These are phyloP conservation scores for Delitschia confertaspora DNA, from an alignment of 495 filamentous ascomycete genomes.

Conservation along the genomic window DNA sequence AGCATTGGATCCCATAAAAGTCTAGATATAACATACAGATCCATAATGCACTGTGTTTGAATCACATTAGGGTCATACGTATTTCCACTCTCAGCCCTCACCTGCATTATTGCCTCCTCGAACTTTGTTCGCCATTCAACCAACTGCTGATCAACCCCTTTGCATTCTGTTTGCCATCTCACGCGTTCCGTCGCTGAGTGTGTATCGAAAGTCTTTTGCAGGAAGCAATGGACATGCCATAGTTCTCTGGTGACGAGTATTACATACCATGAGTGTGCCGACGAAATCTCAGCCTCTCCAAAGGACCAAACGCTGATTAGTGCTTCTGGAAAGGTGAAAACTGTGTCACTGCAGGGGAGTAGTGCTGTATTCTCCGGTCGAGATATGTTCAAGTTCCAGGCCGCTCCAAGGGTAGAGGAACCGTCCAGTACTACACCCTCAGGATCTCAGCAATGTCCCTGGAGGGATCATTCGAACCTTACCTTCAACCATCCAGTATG, in stretches of 20 bases:
- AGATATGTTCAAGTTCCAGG: conserved; percentile 27
- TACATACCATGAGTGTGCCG: conserved; percentile 24
- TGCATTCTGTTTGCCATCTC: conserved; percentile 31
- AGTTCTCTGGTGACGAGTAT: conserved; percentile 30
- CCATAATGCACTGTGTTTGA: conserved; percentile 25
- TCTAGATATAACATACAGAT: conserved; percentile 4
- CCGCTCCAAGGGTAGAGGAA: conserved; percentile 30
- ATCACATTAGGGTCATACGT: conserved; percentile 20
- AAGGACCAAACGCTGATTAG: conserved; percentile 20
- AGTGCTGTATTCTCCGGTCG: conserved; percentile 15
- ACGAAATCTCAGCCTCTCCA: conserved; percentile 16
- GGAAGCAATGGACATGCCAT: conserved; percentile 29
- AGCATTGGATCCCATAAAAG: neutral
- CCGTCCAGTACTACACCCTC: conserved; percentile 26
- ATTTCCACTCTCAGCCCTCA: conserved; percentile 17
- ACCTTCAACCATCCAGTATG: conserved; percentile 35
- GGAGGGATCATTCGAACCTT: neutral
- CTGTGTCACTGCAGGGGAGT: conserved; percentile 24
- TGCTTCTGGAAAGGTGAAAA: conserved; percentile 25
- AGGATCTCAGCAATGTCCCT: neutral
- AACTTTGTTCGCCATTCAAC: conserved; percentile 30
- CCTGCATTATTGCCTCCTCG: conserved; percentile 6
- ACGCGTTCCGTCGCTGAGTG: conserved; percentile 23
- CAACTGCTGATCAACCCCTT: conserved; percentile 28
- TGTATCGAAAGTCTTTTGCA: conserved; percentile 30